Evolutionary conservation across 306 rosid species (phyloP).

Genomic region (Acmispon strigosus): DNA sequence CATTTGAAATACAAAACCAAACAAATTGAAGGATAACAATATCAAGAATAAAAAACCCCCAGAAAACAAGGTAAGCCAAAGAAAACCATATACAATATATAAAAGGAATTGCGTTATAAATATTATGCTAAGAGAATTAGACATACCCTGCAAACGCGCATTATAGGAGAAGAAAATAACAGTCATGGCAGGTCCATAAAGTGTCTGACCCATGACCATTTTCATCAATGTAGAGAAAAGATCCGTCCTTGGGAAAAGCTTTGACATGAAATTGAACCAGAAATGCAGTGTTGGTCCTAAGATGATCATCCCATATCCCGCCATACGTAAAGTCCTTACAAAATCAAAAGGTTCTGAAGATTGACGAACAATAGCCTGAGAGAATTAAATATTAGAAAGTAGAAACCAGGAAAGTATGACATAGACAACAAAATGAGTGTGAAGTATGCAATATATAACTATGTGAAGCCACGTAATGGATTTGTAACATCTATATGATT

Average conservation of each 20-base stretch:
- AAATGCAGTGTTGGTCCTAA: constrained; percentile 86
- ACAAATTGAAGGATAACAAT: background rate
- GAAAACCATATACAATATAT: background rate
- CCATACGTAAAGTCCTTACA: constrained; percentile 81
- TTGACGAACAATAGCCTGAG: constrained; percentile 45
- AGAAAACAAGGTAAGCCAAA: background rate
- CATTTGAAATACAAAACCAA: background rate
- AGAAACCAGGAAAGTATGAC: constrained; percentile 5
- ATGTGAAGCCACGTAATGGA: background rate
- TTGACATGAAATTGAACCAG: constrained; percentile 89
- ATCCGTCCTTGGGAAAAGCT: constrained; percentile 64
- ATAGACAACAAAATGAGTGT: constrained; percentile 1
- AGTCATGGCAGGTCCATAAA: constrained; percentile 86
- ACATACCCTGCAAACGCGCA: constrained; percentile 72
- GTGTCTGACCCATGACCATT: constrained; percentile 75
- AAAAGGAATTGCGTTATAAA: background rate
- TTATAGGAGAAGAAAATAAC: constrained; percentile 71
- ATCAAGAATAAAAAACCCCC: background rate
- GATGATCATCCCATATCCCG: constrained; percentile 73
- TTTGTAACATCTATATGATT: background rate
- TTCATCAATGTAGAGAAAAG: constrained; percentile 68
- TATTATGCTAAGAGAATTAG: background rate
- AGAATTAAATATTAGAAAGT: background rate
- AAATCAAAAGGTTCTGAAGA: constrained; percentile 50
- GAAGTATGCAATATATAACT: constrained; percentile 1